These are phyloP conservation scores for Acephala macrosclerotiorum DNA, from an alignment of 2,329 filamentous ascomycete genomes.

Conservation along the genomic window DNA sequence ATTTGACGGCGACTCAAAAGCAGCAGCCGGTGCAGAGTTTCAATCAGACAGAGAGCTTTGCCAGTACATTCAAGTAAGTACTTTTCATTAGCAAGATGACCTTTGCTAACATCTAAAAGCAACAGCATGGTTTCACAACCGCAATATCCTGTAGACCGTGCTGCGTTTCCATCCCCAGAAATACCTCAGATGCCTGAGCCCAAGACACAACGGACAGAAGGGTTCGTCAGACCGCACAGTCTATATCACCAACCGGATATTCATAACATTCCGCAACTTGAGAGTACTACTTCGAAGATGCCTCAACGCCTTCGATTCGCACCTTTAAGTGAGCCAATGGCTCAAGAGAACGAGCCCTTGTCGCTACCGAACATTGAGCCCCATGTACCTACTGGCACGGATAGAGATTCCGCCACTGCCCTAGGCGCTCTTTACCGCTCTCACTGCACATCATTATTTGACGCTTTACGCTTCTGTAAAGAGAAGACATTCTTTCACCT, in stretches of 20 bases:
- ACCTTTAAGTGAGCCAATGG: conserved; percentile 60
- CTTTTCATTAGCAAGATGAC: background rate
- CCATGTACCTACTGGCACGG: conserved; percentile 82
- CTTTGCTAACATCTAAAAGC: conserved; percentile 34
- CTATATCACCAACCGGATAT: conserved; percentile 68
- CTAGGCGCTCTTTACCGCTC: conserved; percentile 89
- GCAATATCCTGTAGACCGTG: conserved; percentile 44
- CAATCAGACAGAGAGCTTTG: conserved; percentile 55
- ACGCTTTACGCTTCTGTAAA: conserved; percentile 95
- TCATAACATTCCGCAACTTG: conserved; percentile 63
- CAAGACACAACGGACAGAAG: conserved; percentile 38
- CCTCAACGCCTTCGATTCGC: conserved; percentile 67
- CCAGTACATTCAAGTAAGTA: conserved; percentile 59
- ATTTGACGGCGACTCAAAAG: conserved; percentile 49
- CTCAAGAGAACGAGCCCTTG: conserved; percentile 73
- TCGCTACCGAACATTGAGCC: conserved; percentile 84
- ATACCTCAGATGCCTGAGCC: conserved; percentile 45
- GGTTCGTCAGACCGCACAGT: conserved; percentile 53
- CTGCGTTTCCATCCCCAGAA: conserved; percentile 50
- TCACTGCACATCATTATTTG: conserved; percentile 93
- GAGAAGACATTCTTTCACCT: conserved; percentile 96
- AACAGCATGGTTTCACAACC: conserved; percentile 39
- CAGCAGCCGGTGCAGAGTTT: conserved; percentile 57
- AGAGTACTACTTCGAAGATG: conserved; percentile 65
- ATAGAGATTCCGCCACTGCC: conserved; percentile 85